Conservation (phyloP, 306 rosid species). For the Carpinus viminea region DNA sequence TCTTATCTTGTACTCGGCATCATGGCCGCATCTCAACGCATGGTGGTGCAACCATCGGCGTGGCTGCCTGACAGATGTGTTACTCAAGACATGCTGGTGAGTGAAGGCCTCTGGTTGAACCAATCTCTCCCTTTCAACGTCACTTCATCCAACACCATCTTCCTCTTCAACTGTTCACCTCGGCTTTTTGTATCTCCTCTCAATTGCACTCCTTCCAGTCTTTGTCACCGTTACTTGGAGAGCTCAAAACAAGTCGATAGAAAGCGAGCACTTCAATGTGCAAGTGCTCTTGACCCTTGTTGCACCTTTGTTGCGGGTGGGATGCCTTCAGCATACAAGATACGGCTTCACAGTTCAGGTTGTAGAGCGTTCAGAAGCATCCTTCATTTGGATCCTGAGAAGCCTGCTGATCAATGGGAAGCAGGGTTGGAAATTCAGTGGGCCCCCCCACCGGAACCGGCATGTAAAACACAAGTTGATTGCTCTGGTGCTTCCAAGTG, state of each 20-base stretch:
- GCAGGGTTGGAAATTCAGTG: conserved; percentile 94
- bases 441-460: conserved; percentile 72
- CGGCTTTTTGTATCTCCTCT: conserved; percentile 87
- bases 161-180: conserved; percentile 84
- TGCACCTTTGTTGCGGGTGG: conserved; percentile 91
- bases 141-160: conserved; percentile 82
- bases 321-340: conserved; percentile 84
- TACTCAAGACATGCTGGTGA: conserved; percentile 69
- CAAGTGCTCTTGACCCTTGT: conserved; percentile 64
- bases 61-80: conserved; percentile 72
- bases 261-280: conserved; percentile 54
- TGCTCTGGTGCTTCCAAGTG: conserved; percentile 64
- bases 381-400: conserved; percentile 54
- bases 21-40: conserved; percentile 46
- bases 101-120: conserved; percentile 85
- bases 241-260: conserved; percentile 59
- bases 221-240: conserved; percentile 74
- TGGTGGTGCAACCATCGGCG: conserved; percentile 76
- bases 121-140: conserved; percentile 86
- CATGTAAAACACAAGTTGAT: conserved; percentile 63
- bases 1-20: conserved; percentile 56
- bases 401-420: conserved; percentile 73
- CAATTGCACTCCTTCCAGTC: conserved; percentile 82
- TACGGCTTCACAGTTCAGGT: conserved; percentile 84
- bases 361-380: conserved; percentile 89